Conservation (phyloP, 2,329 filamentous ascomycete genomes). For the Phialocephala subalpina region DNA sequence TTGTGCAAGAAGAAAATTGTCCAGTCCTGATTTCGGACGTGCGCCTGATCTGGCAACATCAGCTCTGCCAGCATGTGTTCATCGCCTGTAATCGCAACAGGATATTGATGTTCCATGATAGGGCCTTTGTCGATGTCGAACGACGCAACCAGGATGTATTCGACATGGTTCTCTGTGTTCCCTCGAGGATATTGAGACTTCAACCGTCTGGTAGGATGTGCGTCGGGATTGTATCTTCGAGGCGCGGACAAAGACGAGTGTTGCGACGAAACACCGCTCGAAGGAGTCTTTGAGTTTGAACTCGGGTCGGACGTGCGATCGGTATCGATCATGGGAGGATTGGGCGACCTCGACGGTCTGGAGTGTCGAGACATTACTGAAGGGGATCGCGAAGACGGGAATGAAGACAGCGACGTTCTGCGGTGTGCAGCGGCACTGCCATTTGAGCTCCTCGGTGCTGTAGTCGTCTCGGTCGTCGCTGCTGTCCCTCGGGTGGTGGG, state of each 20-base stretch:
- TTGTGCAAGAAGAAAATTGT: slow-evolving; percentile 99
- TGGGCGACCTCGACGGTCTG: slow-evolving; percentile 63
- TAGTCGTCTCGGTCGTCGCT: slow-evolving; percentile 41
- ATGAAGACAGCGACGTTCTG: slow-evolving; percentile 69
- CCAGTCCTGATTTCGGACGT: slow-evolving; percentile 96
- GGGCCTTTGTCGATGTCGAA: slow-evolving; percentile 97
- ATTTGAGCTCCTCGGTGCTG: slow-evolving; percentile 37
- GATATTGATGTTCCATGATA: slow-evolving; percentile 98
- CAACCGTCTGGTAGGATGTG: slow-evolving; percentile 62
- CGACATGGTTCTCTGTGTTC: slow-evolving; percentile 88
- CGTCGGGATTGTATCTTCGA: slow-evolving; percentile 58
- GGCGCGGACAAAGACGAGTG: slow-evolving; percentile 66
- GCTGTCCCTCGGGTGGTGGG: slow-evolving; percentile 37
- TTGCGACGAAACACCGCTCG: slow-evolving; percentile 64
- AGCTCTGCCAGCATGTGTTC: slow-evolving; percentile 98
- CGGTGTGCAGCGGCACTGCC: slow-evolving; percentile 42
- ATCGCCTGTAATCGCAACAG: slow-evolving; percentile 92
- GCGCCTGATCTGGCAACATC: slow-evolving; percentile 97
- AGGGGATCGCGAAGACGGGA: slow-evolving; percentile 63
- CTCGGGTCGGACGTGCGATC: slow-evolving; percentile 67
- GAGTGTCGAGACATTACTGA: slow-evolving; percentile 63
- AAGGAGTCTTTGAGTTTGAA: slow-evolving; percentile 66
- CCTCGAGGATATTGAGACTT: slow-evolving; percentile 81
- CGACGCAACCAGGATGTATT: slow-evolving; percentile 96
- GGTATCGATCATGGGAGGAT: slow-evolving; percentile 55